Evolutionary conservation across 495 filamentous ascomycete genomes (phyloP).

Genomic region (Trichoderma asperelloides): DNA sequence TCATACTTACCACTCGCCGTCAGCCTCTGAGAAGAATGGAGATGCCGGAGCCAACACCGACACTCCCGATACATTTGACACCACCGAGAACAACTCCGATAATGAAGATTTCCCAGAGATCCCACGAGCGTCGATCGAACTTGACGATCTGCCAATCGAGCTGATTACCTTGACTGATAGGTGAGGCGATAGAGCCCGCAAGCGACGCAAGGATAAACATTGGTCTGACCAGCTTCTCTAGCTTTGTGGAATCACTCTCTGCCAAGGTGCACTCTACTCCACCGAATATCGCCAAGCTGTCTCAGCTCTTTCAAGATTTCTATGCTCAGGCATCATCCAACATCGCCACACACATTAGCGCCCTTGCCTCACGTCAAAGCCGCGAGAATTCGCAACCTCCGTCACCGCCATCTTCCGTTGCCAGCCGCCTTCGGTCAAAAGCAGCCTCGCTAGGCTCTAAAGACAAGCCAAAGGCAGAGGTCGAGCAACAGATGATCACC

Average conservation of each 20-base stretch:
- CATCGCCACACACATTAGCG: constrained; percentile 80
- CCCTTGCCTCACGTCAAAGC: constrained; percentile 64
- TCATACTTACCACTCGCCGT: constrained; percentile 6
- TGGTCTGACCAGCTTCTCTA: constrained; percentile 24
- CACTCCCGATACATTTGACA: constrained; percentile 40
- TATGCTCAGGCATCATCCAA: constrained; percentile 75
- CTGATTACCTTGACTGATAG: constrained; percentile 80
- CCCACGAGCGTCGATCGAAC: constrained; percentile 49
- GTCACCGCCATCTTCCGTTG: constrained; percentile 43
- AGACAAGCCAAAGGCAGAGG: constrained; percentile 37
- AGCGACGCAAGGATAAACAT: neutral
- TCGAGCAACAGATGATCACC: constrained; percentile 87
- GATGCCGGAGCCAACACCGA: constrained; percentile 12
- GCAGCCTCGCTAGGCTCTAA: constrained; percentile 42
- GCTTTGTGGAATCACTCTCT: constrained; percentile 85
- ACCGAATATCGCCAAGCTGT: constrained; percentile 72
- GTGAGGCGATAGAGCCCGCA: constrained; percentile 31
- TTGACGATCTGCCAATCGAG: constrained; percentile 88
- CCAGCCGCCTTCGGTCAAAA: constrained; percentile 42
- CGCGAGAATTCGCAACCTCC: constrained; percentile 51
- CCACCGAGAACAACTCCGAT: constrained; percentile 20
- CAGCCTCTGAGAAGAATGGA: neutral
- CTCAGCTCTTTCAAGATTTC: constrained; percentile 88
- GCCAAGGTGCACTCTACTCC: constrained; percentile 82
- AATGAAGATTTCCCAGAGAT: constrained; percentile 46